Conservation (phyloP, 2,329 filamentous ascomycete species). For the Xylariaceae sp. region DNA sequence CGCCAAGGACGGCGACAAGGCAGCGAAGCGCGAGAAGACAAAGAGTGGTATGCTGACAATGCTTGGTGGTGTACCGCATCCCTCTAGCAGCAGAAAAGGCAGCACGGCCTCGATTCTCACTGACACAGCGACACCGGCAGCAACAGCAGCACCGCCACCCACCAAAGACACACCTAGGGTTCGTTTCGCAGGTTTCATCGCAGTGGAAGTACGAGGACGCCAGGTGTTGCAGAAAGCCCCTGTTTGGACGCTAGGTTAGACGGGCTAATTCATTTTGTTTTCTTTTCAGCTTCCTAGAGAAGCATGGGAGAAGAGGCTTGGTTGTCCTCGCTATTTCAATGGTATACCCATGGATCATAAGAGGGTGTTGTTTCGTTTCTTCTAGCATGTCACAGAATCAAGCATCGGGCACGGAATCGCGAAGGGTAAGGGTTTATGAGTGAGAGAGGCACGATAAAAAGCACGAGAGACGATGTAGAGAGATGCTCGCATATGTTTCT, state of each 20-base stretch:
- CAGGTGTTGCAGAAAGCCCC: conserved; percentile 79
- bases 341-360: neutral
- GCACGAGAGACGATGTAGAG: conserved; percentile 25
- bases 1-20: conserved; percentile 50
- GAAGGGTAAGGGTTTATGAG: neutral
- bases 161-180: conserved; percentile 63
- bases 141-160: conserved; percentile 41
- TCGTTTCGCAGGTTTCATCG: conserved; percentile 77
- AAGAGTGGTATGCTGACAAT: conserved; percentile 56
- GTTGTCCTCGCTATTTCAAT: neutral
- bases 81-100: conserved; percentile 44
- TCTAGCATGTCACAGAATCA: conserved; percentile 25
- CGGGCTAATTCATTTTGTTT: neutral
- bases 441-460: conserved; percentile 13
- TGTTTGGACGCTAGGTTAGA: conserved; percentile 65
- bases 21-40: conserved; percentile 49
- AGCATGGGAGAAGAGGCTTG: neutral
- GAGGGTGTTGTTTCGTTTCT: conserved; percentile 5
- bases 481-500: conserved; percentile 25
- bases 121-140: conserved; percentile 48
- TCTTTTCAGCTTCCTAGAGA: neutral
- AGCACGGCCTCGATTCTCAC: conserved; percentile 47
- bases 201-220: conserved; percentile 76
- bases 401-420: conserved; percentile 16
- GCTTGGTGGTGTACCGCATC: conserved; percentile 39